Evolutionary conservation across 805 yeast genomes (phyloP), one percentile per base, ranked within the genome.

Genomic region (Peterozyma toletana): DNA sequence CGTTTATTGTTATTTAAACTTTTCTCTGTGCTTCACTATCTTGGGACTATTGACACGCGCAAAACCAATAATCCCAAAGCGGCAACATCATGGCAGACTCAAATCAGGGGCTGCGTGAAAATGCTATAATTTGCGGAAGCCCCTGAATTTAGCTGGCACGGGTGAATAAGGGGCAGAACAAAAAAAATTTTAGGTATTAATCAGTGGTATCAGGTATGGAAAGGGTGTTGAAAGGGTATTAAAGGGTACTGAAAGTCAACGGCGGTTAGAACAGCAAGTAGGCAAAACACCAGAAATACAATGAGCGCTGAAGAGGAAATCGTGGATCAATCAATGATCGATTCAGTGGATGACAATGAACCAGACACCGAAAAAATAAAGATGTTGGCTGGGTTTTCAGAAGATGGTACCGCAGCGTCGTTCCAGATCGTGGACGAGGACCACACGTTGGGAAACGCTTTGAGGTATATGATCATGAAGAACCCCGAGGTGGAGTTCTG

Each of bases 401-500:
- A 86, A 50, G 98, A 93, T 60, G 97, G 96, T 38, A 77, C 91
- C 37, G 89, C 96, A 27, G 96, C 96, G 1, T 87, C 96, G 5
- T 93, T 93, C 69, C 96, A 91, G 64, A 83, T 93, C 48, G 62
- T 78, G 30, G 93, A 89, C 53, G 99, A 93, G 64, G 99, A 93
- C 65, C 99, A 93, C 62, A 93, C 99, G 1, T 67, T 93, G 41
- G 99, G 99, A 18, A 93, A 93, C 58, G 85, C 98, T 5, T 75
- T 93, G 42, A 80, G 97, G 61, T 90, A 89, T 64, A 80, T 91
- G 60, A 88, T 93, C 54, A 89, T 93, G 96, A 90, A 91, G 67
- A 93, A 93, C 58, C 96, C 97, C 34, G 95, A 89, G 52, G 99
- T 93, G 21, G 99, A 93, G 60, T 93, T 93, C 63, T 91, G 98